Percentiles rank a stretch among this genome's conserved stretches.
These are phyloP conservation scores for Starmerella khaoyaiensis DNA, from an alignment of 805 yeast species.

Conservation along the genomic window DNA sequence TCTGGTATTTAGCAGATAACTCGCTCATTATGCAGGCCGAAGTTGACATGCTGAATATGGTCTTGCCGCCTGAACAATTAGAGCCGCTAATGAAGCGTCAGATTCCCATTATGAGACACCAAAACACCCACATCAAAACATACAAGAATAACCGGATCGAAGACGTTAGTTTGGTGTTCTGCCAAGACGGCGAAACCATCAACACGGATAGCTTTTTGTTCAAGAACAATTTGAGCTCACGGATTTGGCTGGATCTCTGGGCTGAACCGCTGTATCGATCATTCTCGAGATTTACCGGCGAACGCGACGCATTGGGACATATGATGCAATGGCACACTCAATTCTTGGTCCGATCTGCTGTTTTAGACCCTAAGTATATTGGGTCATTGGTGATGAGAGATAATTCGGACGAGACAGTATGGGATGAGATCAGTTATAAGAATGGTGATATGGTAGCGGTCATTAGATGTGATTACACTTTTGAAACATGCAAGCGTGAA, in stretches of 20 bases:
- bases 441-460: constrained; percentile 27
- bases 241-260: constrained; percentile 68
- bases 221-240: constrained; percentile 44
- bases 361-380: constrained; percentile 53
- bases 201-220: constrained; percentile 63
- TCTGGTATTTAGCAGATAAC: constrained; percentile 70
- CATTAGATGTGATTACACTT: constrained; percentile 27
- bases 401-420: constrained; percentile 15
- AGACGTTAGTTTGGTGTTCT: constrained; percentile 46
- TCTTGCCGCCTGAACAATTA: constrained; percentile 49
- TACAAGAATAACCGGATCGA: constrained; percentile 46
- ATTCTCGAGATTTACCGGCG: constrained; percentile 48
- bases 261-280: constrained; percentile 55
- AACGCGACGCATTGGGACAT: constrained; percentile 54
- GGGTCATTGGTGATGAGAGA: constrained; percentile 26
- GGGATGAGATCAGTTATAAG: constrained; percentile 22
- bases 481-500: constrained; percentile 23
- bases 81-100: constrained; percentile 53
- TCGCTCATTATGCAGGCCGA: constrained; percentile 62
- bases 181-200: constrained; percentile 54
- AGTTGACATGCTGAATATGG: constrained; percentile 44
- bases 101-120: constrained; percentile 47
- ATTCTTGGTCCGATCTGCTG: constrained; percentile 54
- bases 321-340: constrained; percentile 91
- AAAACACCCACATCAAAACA: constrained; percentile 34